A percentile compares a stretch with the other conserved stretches of the same genome.
Evolutionary conservation across 2,329 filamentous ascomycete species (phyloP).

Genomic region (Didymella sp.): DNA sequence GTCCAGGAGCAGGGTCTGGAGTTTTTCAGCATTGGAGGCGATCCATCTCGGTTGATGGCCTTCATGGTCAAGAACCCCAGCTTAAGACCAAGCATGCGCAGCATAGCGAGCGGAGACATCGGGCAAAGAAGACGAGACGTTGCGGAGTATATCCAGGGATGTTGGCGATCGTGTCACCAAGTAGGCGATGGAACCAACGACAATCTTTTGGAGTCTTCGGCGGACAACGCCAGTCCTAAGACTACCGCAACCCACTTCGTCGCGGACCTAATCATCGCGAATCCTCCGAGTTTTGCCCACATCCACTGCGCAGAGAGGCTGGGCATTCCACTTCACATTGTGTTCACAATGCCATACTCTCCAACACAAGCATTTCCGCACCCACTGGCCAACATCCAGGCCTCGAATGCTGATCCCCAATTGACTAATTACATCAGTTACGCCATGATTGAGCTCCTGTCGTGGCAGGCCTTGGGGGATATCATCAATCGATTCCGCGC

Average conservation of each 20-base stretch:
- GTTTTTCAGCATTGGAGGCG: conserved; percentile 44
- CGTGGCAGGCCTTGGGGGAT: conserved; percentile 60
- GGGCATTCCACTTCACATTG: conserved; percentile 76
- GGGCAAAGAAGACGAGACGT: conserved; percentile 3
- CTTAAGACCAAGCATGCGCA: conserved; percentile 26
- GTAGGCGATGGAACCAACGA: conserved; percentile 40
- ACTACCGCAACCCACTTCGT: conserved; percentile 67
- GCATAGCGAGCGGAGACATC: conserved; percentile 4
- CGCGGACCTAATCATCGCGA: conserved; percentile 79
- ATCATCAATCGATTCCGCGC: conserved; percentile 55
- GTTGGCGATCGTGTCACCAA: conserved; percentile 40
- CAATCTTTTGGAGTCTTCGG: conserved; percentile 42
- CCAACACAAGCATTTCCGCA: conserved; percentile 56
- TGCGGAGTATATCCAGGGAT: conserved; percentile 6
- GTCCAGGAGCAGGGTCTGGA: conserved; percentile 31
- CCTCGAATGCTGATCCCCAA: conserved; percentile 36
- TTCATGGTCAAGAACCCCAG: conserved; percentile 60
- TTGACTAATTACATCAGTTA: conserved; percentile 56
- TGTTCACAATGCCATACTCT: conserved; percentile 68
- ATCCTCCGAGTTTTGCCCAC: conserved; percentile 78
- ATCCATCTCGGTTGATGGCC: conserved; percentile 54
- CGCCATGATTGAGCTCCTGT: conserved; percentile 56
- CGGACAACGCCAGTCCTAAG: conserved; percentile 38
- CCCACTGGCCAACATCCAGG: conserved; percentile 58
- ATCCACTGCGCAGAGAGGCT: conserved; percentile 75